phyloP scores from a whole-genome alignment of 192 early-diverging fungal genomes.

The Haplosporangium gracile region DNA sequence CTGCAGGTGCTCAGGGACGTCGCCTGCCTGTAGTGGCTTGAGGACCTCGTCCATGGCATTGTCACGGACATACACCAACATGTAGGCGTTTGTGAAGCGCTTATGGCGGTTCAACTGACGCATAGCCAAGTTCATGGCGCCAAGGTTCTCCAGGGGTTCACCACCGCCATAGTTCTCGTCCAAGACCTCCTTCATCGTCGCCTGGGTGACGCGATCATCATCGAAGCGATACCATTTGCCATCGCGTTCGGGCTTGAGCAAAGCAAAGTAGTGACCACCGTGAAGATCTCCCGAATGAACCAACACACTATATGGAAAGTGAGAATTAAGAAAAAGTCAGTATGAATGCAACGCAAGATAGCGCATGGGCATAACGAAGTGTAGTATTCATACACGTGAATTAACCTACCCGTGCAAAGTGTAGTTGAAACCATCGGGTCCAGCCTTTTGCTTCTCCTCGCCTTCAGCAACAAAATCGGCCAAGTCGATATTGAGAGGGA shows the following conservation, averaged over 20 bases:
- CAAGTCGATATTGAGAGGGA: conserved; percentile 89
- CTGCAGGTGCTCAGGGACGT: conserved; percentile 87
- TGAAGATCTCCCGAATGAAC: conserved; percentile 95
- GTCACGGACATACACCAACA: conserved; percentile 97
- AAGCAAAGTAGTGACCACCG: conserved; percentile 95
- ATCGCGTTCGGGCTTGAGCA: conserved; percentile 84
- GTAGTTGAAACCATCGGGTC: conserved; percentile 73
- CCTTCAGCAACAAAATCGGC: conserved; percentile 81
- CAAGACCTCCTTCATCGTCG: conserved; percentile 83
- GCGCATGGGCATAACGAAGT: not conserved
- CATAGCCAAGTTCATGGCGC: conserved; percentile 55
- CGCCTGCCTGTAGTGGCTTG: conserved; percentile 69
- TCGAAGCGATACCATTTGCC: conserved; percentile 95
- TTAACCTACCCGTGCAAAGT: conserved; percentile 82
- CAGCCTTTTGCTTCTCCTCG: conserved; percentile 71
- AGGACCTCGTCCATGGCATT: conserved; percentile 78
- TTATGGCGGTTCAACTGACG: conserved; percentile 67
- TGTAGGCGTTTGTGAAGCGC: conserved; percentile 98
- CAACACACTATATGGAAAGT: conserved; percentile 75
- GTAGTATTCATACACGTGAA: not conserved
- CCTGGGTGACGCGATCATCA: conserved; percentile 93
- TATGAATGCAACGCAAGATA: not conserved
- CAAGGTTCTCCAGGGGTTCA: conserved; percentile 46
- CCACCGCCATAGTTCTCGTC: conserved; percentile 97
- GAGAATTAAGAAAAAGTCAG: conserved; percentile 5